A percentile compares a stretch with the other conserved stretches of the same genome.
Conservation (phyloP, 768 basidiomycete genomes). For the Termitomyces titanicus region DNA sequence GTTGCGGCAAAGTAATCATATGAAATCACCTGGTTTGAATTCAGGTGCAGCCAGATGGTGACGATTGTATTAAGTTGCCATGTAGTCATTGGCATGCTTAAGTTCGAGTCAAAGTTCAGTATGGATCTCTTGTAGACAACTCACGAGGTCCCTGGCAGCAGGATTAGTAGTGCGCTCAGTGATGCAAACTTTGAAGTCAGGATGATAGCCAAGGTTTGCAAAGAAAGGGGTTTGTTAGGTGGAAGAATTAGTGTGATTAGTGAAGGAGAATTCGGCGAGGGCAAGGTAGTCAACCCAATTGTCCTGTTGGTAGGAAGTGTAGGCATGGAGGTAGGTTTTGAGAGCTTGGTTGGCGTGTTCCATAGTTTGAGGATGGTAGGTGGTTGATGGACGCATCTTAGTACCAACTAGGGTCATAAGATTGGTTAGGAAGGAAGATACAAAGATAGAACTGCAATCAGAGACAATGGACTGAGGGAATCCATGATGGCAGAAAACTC, state of each 20-base stretch:
- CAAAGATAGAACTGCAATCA: neutral
- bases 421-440: neutral
- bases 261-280: too few species aligned
- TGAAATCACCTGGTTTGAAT: neutral
- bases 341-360: constrained; percentile 3
- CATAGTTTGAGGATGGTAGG: neutral
- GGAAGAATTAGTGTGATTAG: too few species aligned
- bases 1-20: constrained; percentile 2
- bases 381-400: neutral
- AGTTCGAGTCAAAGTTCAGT: too few species aligned
- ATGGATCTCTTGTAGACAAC: too few species aligned
- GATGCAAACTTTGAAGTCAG: too few species aligned
- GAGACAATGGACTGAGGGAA: too few species aligned
- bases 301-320: constrained; percentile 34
- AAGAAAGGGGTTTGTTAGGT: too few species aligned
- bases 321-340: constrained; percentile 29
- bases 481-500: too few species aligned
- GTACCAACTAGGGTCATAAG: neutral
- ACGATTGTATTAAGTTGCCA: neutral
- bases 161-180: too few species aligned
- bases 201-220: too few species aligned
- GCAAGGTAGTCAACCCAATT: neutral
- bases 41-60: neutral
- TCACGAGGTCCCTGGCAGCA: too few species aligned
- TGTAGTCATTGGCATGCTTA: too few species aligned